These are phyloP conservation scores for Betula pendula DNA, from an alignment of 306 rosid species.

Conservation along the genomic window DNA sequence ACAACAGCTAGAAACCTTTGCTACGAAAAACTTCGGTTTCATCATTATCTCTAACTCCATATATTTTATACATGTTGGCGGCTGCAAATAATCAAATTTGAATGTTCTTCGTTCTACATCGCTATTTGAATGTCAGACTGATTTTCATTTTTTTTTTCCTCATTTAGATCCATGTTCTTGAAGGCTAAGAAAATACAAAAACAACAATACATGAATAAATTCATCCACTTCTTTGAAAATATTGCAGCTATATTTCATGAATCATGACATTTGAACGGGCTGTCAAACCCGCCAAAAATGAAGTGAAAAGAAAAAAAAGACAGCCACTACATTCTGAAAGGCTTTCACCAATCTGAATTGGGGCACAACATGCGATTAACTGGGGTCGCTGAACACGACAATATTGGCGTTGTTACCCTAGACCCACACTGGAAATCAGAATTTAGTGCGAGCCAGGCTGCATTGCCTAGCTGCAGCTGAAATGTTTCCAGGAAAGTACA, in stretches of 20 bases:
- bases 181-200: background rate
- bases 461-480: constrained; percentile 3
- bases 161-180: background rate
- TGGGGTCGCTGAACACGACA: background rate
- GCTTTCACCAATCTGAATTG: background rate
- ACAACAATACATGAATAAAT: background rate
- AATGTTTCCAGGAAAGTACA: background rate
- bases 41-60: background rate
- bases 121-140: background rate
- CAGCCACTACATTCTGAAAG: background rate
- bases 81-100: background rate
- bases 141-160: background rate
- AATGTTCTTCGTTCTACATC: background rate
- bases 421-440: constrained; percentile 23
- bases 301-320: background rate
- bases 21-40: too few species aligned
- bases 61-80: background rate
- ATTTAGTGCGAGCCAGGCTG: constrained; percentile 26
- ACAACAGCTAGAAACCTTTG: too few species aligned
- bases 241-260: constrained; percentile 4
- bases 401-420: background rate
- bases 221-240: background rate
- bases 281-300: background rate
- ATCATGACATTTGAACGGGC: background rate
- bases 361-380: background rate